Percentiles rank a stretch among this genome's conserved stretches.
These are phyloP conservation scores for Tephrocybe rancida DNA, from an alignment of 768 basidiomycete species.

Conservation along the genomic window DNA sequence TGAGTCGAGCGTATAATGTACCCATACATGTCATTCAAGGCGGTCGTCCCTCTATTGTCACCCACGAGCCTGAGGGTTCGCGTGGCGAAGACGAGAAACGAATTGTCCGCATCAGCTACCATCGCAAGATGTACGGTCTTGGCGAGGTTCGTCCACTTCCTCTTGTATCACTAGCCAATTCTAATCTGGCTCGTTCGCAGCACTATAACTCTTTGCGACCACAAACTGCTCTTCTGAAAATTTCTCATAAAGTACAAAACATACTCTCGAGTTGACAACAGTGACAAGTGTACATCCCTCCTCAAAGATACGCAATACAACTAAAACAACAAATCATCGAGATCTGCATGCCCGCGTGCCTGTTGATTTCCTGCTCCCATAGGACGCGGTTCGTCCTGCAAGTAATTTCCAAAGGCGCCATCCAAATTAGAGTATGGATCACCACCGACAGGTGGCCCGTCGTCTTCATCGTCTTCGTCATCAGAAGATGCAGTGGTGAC, in stretches of 20 bases:
- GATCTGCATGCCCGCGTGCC: conserved; percentile 42
- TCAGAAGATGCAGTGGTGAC: conserved; percentile 27
- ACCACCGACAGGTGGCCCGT: conserved; percentile 33
- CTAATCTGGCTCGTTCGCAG: conserved; percentile 37
- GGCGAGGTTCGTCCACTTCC: conserved; percentile 73
- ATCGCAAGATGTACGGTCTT: conserved; percentile 91
- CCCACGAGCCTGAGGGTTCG: conserved; percentile 62
- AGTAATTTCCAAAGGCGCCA: conserved; percentile 73
- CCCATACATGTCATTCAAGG: conserved; percentile 93
- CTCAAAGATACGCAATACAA: conserved; percentile 5
- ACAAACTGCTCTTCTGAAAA: conserved; percentile 30
- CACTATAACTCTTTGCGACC: conserved; percentile 89
- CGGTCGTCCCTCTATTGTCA: conserved; percentile 79
- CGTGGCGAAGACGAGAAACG: conserved; percentile 33
- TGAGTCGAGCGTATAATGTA: conserved; percentile 77
- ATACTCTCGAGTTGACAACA: conserved; percentile 23
- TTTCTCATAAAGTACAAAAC: conserved; percentile 27
- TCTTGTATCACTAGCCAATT: not conserved
- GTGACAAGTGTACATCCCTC: conserved; percentile 12
- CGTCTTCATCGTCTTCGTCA: conserved; percentile 41
- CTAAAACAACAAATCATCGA: conserved; percentile 72
- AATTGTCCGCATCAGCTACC: conserved; percentile 83
- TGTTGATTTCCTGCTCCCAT: conserved; percentile 44
- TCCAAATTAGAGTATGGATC: conserved; percentile 89
- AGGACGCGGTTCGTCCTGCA: conserved; percentile 74